Evolutionary conservation across 768 basidiomycete species (phyloP), one percentile per base, ranked within the genome.

Genomic region (Pleurotus eryngii): DNA sequence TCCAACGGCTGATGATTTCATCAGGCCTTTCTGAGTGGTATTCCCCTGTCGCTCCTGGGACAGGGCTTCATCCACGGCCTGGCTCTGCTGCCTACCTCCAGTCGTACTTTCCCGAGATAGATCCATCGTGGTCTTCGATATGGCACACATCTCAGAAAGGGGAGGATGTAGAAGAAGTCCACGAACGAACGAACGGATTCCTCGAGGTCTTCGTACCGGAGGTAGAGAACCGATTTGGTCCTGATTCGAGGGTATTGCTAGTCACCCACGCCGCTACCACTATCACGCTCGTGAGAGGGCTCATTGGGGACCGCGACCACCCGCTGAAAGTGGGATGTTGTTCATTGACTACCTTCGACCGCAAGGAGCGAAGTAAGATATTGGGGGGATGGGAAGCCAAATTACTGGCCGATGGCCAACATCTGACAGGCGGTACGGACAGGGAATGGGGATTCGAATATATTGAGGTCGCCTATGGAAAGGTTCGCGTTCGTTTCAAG

Each of bases 361-460:
- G 77, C 35, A 72, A 67, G 50, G 57, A 49, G 14, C 59, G 59
- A 26, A 50, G 35, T 3, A 59, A 60, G 14, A 64, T 72, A 2
- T 55, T 78, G 12, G 81, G 79, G 3, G 70, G 60, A 3, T 87
- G 87, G 83, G 68, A 74, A 49, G 67, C 77, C 4, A 63, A 66
- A 37, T 65, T 65, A 30, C 64, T 90, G 22, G 87, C 79, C 0
- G 82, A 84, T 49, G 86, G 82, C 1, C 64, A 68, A 1, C 86
- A 89, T 67, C 69, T 90, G 39, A 75, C 76, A 24, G 82, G 81
- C 2, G 87, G 85, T 1, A 62, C 80, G 1, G 73, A 79, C 53
- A 76, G 89, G 60, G 87, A 89, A 48, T 93, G 92, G 92, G 92
- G 92, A 12, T 85, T 93, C 59, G 86, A 90, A 62, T 84, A 92